Base-by-base conservation (phyloP, 2,329 filamentous ascomycete genomes). In the Venturia aucupariae region DNA sequence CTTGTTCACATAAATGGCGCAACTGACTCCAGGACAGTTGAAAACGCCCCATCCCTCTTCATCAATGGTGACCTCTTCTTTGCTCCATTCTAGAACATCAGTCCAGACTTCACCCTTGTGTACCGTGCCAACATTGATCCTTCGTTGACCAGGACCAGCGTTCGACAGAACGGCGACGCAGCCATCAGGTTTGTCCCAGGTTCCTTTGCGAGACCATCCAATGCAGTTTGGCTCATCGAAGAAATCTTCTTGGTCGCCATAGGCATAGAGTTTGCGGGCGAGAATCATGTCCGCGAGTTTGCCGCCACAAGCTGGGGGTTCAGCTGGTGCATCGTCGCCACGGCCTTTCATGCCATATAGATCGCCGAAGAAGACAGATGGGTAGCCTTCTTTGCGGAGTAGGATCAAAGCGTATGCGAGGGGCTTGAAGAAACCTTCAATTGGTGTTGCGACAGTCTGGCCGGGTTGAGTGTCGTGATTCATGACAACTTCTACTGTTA, bases 371-470 rank as follows among this genome's bases (percentile, higher is more conserved):
- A 90, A 90, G 42, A 89, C 76, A 68, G 85, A 89, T 0, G 87
- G 87, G 35, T 84, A 81, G 19, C 86, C 86, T 41, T 83, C 77
- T 61, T 79, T 74, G 15, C 86, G 82, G 32, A 91, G 82, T 1
- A 92, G 81, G 64, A 90, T 90, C 55, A 91, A 79, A 0, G 86
- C 78, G 72, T 91, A 90, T 15, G 87, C 89, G 19, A 90, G 78
- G 0, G 86, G 82, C 73, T 90, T 90, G 77, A 91, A 89, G 75
- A 83, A 86, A 32, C 80, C 78, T 64, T 84, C 81, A 48, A 91
- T 83, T 1, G 82, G 82, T 0, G 85, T 83, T 68, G 83, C 85
- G 54, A 87, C 78, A 0, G 84, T 81, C 72, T 88, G 86, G 39
- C 85, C 84, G 41, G 82, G 77, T 48, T 86, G 76, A 0, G 87